Conservation (phyloP, 176 grass and related monocot genomes). For the Phoenix roebelenii region DNA sequence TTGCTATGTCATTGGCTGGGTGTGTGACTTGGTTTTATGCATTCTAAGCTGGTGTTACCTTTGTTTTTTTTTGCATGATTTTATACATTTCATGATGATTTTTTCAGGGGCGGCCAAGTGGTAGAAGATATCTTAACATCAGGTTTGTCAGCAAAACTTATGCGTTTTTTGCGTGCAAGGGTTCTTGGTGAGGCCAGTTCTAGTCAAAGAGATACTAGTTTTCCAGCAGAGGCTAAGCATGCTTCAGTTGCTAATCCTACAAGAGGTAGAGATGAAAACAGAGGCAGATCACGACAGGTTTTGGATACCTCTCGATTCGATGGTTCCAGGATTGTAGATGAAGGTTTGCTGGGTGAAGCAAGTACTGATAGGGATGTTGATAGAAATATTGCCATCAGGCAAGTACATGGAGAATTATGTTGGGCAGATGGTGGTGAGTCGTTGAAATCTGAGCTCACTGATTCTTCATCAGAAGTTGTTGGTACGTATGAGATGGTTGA, state of each 20-base stretch:
- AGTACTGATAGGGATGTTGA: conserved; percentile 29
- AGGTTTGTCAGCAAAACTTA: conserved; percentile 84
- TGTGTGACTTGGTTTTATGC: conserved; percentile 11
- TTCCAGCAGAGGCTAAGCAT: conserved; percentile 45
- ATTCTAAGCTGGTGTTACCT: background rate
- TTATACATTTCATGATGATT: conserved; percentile 2
- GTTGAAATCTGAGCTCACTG: conserved; percentile 26
- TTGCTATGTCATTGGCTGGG: conserved; percentile 68
- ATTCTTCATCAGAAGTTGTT: conserved; percentile 33
- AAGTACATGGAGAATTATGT: conserved; percentile 29
- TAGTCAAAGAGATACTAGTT: conserved; percentile 51
- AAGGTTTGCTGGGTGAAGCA: conserved; percentile 17
- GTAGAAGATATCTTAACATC: conserved; percentile 73
- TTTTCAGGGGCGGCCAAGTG: conserved; percentile 46
- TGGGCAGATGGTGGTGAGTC: conserved; percentile 29
- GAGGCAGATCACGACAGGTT: conserved; percentile 47
- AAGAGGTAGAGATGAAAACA: conserved; percentile 53
- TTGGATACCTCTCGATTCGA: conserved; percentile 33
- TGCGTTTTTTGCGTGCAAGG: conserved; percentile 67
- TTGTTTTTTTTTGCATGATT: conserved; percentile 3
- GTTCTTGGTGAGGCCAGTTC: conserved; percentile 49
- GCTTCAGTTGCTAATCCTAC: conserved; percentile 6
- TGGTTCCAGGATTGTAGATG: conserved; percentile 28
- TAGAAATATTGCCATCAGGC: conserved; percentile 22
- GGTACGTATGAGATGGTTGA: conserved; percentile 10